A percentile compares a stretch with the other conserved stretches of the same genome.
These are phyloP conservation scores for Gnomoniopsis smithogilvyi DNA, from an alignment of 2,329 filamentous ascomycete genomes.

Conservation along the genomic window DNA sequence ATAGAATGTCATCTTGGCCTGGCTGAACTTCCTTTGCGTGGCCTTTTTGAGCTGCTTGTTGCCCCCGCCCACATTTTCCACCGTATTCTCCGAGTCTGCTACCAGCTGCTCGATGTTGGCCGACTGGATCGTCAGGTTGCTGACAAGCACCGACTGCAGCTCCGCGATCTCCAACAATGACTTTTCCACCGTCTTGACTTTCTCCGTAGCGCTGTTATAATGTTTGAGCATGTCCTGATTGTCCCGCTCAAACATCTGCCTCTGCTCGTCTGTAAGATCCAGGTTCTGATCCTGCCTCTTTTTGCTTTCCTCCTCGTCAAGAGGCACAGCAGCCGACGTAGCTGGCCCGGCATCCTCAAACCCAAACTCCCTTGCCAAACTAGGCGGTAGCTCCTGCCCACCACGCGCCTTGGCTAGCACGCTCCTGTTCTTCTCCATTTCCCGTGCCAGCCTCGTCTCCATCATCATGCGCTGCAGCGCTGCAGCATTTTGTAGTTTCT, in stretches of 20 bases:
- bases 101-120: conserved; percentile 89
- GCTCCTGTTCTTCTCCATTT: conserved; percentile 87
- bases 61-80: conserved; percentile 81
- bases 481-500: conserved; percentile 72
- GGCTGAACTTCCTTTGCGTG: conserved; percentile 61
- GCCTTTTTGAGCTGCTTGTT: conserved; percentile 91
- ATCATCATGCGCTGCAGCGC: conserved; percentile 87
- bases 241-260: conserved; percentile 90
- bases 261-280: conserved; percentile 75
- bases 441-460: conserved; percentile 78
- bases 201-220: conserved; percentile 89
- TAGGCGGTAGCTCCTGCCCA: conserved; percentile 22
- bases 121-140: conserved; percentile 80
- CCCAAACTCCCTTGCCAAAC: conserved; percentile 21
- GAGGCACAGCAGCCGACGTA: conserved; percentile 6
- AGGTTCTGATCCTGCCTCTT: conserved; percentile 31
- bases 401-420: conserved; percentile 68
- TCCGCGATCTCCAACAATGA: conserved; percentile 91
- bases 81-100: conserved; percentile 74
- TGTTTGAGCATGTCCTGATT: conserved; percentile 91
- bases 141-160: conserved; percentile 83
- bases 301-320: conserved; percentile 21
- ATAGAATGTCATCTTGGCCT: conserved; percentile 76
- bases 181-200: conserved; percentile 88
- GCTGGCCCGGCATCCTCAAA: conserved; percentile 3